A percentile compares a stretch with the other conserved stretches of the same genome.
Evolutionary conservation across 495 filamentous ascomycete genomes (phyloP).

Genomic region (Penicillium bovifimosum): DNA sequence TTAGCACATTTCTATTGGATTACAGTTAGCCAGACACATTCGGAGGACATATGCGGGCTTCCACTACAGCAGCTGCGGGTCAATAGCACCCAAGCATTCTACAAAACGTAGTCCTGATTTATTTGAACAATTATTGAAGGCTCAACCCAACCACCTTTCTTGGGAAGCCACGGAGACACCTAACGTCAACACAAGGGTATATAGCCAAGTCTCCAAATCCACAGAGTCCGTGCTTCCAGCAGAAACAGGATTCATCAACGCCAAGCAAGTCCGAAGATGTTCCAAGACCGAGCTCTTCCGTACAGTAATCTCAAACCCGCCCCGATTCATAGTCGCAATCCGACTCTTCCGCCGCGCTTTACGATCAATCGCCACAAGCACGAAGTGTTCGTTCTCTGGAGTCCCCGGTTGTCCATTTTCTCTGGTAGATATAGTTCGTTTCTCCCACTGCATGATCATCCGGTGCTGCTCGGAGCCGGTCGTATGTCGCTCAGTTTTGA

Average conservation of each 20-base stretch:
- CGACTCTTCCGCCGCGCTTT: slow-evolving; percentile 19
- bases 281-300: slow-evolving; percentile 23
- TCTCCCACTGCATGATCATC: slow-evolving; percentile 27
- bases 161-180: slow-evolving; percentile 31
- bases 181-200: slow-evolving; percentile 31
- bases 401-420: not conserved
- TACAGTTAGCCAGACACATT: too few relatives aligned
- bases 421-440: slow-evolving; percentile 1
- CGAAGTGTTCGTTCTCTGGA: slow-evolving; percentile 13
- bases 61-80: not conserved
- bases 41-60: too few relatives aligned
- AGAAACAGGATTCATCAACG: slow-evolving; percentile 13
- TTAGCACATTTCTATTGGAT: too few relatives aligned
- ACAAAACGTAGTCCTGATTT: not conserved
- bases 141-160: slow-evolving; percentile 30
- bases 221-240: slow-evolving; percentile 3
- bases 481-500: slow-evolving; percentile 5
- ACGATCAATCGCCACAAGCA: slow-evolving; percentile 24
- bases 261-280: slow-evolving; percentile 14
- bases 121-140: not conserved
- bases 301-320: slow-evolving; percentile 19
- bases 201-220: slow-evolving; percentile 25
- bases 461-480: slow-evolving; percentile 1
- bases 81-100: not conserved
- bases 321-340: slow-evolving; percentile 23